These are phyloP conservation scores for Pleurotus eryngii DNA, from an alignment of 768 basidiomycete genomes.

Conservation along the genomic window DNA sequence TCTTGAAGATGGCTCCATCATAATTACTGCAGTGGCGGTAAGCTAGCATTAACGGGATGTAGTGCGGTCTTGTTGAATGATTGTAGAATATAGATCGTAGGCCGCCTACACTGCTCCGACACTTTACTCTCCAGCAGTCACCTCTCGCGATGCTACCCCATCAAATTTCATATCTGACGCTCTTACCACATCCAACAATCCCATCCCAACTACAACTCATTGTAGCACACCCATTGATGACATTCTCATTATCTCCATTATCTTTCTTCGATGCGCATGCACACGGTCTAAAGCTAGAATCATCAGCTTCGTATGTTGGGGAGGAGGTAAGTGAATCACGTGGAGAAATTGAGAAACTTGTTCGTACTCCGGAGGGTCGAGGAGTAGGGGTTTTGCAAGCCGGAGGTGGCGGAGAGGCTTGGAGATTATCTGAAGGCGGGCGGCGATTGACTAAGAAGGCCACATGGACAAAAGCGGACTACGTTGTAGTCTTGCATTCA, in stretches of 20 bases:
- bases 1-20: conserved; percentile 67
- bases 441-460: conserved; percentile 43
- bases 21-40: conserved; percentile 72
- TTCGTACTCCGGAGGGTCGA: conserved; percentile 76
- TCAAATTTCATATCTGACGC: conserved; percentile 48
- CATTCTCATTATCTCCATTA: conserved; percentile 54
- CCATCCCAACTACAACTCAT: conserved; percentile 49
- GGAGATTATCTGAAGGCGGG: conserved; percentile 50
- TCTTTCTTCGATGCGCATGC: conserved; percentile 61
- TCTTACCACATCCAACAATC: conserved; percentile 46
- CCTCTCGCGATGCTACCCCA: conserved; percentile 42
- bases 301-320: conserved; percentile 34
- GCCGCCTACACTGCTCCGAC: conserved; percentile 79
- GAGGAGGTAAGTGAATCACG: conserved; percentile 39
- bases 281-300: conserved; percentile 46
- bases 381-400: conserved; percentile 67
- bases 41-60: conserved; percentile 22
- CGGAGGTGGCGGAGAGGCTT: conserved; percentile 59
- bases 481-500: conserved; percentile 66
- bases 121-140: conserved; percentile 70
- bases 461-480: conserved; percentile 57
- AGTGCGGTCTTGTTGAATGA: conserved; percentile 5
- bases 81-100: conserved; percentile 82
- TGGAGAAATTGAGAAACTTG: conserved; percentile 52
- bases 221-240: conserved; percentile 62